phyloP scores from a whole-genome alignment of 345 rosid species.

The Moricandia arvensis region DNA sequence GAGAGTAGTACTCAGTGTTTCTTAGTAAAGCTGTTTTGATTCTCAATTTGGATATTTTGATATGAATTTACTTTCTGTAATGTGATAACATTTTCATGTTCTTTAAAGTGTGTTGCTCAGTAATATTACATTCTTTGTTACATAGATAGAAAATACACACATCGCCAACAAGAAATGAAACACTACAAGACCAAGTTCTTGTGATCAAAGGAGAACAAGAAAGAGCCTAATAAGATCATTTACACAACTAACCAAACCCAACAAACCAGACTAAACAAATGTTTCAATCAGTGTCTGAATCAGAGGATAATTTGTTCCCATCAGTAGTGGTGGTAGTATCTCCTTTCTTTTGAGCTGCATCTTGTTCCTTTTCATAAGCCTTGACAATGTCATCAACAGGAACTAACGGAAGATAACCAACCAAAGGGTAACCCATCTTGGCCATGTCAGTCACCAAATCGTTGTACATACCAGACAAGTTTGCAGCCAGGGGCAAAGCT shows the following conservation, averaged over 20 bases:
- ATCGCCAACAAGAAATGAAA: not conserved
- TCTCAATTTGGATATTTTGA: not conserved
- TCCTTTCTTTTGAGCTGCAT: constrained; percentile 36
- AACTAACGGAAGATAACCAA: constrained; percentile 59
- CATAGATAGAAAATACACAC: not conserved
- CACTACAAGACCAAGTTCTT: not conserved
- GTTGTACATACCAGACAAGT: constrained; percentile 56
- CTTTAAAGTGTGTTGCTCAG: not conserved
- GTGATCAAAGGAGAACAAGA: not conserved
- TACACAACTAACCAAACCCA: constrained; percentile 20
- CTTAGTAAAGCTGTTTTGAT: constrained; percentile 16
- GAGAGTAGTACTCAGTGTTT: not conserved
- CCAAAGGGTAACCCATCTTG: constrained; percentile 56
- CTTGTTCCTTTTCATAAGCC: constrained; percentile 48
- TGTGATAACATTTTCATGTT: not conserved
- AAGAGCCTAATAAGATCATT: constrained; percentile 19
- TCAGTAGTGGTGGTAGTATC: constrained; percentile 10
- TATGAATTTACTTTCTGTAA: not conserved
- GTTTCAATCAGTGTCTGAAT: constrained; percentile 52
- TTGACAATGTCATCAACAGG: constrained; percentile 65
- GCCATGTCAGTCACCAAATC: constrained; percentile 42
- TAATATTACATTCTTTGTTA: not conserved
- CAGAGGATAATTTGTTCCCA: constrained; percentile 37
- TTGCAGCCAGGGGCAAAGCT: constrained; percentile 59
- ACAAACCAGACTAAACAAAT: not conserved